These are phyloP conservation scores for Neofusicoccum cordaticola DNA, from an alignment of 2,329 filamentous ascomycete species.

Conservation along the genomic window DNA sequence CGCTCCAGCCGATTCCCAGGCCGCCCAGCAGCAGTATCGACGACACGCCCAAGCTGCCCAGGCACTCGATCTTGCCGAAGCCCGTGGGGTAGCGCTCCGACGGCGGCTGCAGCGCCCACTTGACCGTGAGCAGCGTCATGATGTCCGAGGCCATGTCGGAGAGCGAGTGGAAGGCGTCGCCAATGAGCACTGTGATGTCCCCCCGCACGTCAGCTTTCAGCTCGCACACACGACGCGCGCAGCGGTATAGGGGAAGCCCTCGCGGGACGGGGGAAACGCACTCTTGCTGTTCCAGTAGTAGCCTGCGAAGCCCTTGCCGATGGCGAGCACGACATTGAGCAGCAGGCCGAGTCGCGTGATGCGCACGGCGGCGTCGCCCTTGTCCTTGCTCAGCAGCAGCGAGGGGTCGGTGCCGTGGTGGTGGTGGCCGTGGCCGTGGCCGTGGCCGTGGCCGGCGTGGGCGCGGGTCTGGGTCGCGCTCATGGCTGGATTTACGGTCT, in stretches of 20 bases:
- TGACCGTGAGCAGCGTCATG: constrained; percentile 89
- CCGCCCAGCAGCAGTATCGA: constrained; percentile 86
- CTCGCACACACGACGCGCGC: no score
- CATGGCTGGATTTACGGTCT: constrained; percentile 19
- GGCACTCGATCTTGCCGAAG: constrained; percentile 96
- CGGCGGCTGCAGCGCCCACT: constrained; percentile 84
- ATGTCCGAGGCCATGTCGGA: constrained; percentile 95
- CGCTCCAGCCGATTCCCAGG: constrained; percentile 79
- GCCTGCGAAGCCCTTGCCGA: constrained; percentile 88
- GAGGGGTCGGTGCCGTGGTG: constrained; percentile 78
- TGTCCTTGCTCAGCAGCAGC: constrained; percentile 77
- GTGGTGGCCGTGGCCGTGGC: constrained; percentile 61
- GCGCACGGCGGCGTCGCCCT: constrained; percentile 87
- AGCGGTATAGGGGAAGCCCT: neutral
- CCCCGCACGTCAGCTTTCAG: neutral
- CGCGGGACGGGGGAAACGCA: constrained; percentile 20
- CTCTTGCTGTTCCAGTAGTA: constrained; percentile 90
- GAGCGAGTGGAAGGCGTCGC: constrained; percentile 92
- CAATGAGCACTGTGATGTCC: constrained; percentile 63
- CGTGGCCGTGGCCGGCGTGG: constrained; percentile 51
- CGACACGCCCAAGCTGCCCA: constrained; percentile 90
- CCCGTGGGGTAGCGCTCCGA: constrained; percentile 81
- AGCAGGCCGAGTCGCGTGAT: constrained; percentile 87
- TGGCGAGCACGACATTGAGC: constrained; percentile 90
- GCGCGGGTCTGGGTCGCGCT: constrained; percentile 28